phyloP scores from a whole-genome alignment of 345 rosid species.

The Populus simonii region DNA sequence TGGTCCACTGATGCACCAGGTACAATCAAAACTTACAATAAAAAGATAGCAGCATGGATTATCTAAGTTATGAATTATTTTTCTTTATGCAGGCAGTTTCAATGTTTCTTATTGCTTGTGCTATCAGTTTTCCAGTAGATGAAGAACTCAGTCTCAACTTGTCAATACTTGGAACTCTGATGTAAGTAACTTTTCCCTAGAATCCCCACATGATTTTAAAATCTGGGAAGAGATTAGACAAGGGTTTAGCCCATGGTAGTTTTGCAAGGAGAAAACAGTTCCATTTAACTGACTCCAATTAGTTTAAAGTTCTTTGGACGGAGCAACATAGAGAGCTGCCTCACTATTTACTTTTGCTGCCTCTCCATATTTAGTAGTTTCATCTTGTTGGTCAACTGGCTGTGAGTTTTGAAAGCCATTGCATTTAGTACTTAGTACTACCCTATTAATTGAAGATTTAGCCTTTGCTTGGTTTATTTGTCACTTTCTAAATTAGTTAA shows the following conservation, averaged over 20 bases:
- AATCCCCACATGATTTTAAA: no score
- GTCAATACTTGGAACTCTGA: constrained; percentile 65
- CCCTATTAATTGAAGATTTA: background rate
- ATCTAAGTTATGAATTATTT: background rate
- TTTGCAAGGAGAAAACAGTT: no score
- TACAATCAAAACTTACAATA: constrained; percentile 4
- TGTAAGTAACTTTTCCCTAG: constrained; percentile 40
- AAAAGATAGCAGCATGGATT: background rate
- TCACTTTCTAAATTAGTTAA: background rate
- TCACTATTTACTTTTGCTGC: background rate
- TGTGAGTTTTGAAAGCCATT: background rate
- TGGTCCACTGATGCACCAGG: background rate
- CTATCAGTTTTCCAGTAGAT: constrained; percentile 53
- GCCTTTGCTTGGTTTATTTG: background rate
- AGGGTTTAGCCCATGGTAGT: no score
- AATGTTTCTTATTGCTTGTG: constrained; percentile 54
- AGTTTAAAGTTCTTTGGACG: background rate
- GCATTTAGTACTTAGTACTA: background rate
- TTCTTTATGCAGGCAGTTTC: constrained; percentile 55
- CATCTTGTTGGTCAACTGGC: background rate
- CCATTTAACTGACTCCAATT: no score
- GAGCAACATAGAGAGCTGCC: background rate
- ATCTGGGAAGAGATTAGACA: no score
- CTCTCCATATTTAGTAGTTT: background rate
- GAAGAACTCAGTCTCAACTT: constrained; percentile 61